Evolutionary conservation across 352 stramenopile species (phyloP), one percentile per base, ranked within the genome.

Genomic region (Aphanomyces stellatus): DNA sequence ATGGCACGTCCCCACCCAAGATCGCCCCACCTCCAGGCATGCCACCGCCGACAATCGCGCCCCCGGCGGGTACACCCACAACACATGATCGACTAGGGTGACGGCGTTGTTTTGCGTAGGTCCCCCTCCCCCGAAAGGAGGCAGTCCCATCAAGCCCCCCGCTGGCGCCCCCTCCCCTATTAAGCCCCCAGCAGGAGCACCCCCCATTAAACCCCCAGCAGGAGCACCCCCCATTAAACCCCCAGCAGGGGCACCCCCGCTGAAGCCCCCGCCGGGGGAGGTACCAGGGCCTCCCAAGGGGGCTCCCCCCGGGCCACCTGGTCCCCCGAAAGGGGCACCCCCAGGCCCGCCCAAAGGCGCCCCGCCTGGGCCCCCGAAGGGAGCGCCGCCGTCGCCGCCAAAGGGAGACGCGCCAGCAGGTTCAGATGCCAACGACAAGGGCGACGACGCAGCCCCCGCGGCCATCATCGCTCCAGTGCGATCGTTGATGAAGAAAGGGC

Each of bases 401-500:
- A 83, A 79, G 49, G 76, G 76, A 6, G 78, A 80, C 3, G 77
- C 81, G 15, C 41, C 72, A 11, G 69, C 72, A 24, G 1, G 25
- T 10, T 53, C 34, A 24, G 17, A 31, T 8, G 42, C 10, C 7
- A 6, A 11, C n/a, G 42, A 71, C 1, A n/a, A 33, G 4, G 40
- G 15, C 24, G 43, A 24, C 2, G 46, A 51, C 33, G 19, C 33
- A 0, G 7, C 28, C 1, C 15, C 56, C 10, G 37, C 63, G n/a
- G 22, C 62, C 42, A 59, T 65, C 53, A 69, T 8, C 61, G 70
- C 1, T 62, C 53, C 19, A 75, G 86, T 30, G 65, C 79, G 53
- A 82, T 78, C 34, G 46, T 57, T 91, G n/a, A 65, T 95, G 7
- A 78, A 80, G 22, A 77, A 81, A 5, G 85, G 85, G 6, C 78